These are phyloP conservation scores for Xylaria sp. DNA, from an alignment of 2,329 filamentous ascomycete species.

Conservation along the genomic window DNA sequence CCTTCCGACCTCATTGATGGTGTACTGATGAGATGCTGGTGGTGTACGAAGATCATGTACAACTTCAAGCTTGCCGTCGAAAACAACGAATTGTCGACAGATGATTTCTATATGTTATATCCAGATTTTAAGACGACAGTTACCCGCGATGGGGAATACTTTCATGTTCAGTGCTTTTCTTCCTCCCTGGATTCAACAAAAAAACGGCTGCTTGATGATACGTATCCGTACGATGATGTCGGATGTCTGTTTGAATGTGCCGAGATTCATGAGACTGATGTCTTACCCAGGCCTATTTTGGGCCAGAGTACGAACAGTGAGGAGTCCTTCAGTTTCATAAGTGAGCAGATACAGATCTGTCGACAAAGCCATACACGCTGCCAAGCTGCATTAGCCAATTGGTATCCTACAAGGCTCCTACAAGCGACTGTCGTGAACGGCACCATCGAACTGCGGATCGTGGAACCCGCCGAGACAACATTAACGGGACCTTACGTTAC, in stretches of 20 bases:
- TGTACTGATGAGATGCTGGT: no score
- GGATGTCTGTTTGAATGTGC: not conserved
- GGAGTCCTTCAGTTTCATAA: not conserved
- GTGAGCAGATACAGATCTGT: not conserved
- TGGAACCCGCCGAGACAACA: not conserved
- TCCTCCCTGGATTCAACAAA: not conserved
- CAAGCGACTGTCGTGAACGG: not conserved
- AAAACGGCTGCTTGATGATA: not conserved
- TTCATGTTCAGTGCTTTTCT: not conserved
- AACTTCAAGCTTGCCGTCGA: not conserved
- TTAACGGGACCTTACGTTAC: not conserved
- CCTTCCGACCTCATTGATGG: no score
- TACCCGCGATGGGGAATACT: not conserved
- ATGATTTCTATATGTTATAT: not conserved
- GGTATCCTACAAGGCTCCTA: not conserved
- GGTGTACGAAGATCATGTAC: conserved; percentile 4
- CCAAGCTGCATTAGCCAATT: not conserved
- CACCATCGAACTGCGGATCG: not conserved
- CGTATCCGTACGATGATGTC: conserved; percentile 8
- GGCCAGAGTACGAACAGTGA: not conserved
- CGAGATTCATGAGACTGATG: not conserved
- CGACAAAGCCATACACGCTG: not conserved
- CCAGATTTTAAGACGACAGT: not conserved
- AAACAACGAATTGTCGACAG: not conserved
- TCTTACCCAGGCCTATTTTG: not conserved